These are phyloP conservation scores for Syzygium grande DNA, from an alignment of 345 rosid genomes.

Conservation along the genomic window DNA sequence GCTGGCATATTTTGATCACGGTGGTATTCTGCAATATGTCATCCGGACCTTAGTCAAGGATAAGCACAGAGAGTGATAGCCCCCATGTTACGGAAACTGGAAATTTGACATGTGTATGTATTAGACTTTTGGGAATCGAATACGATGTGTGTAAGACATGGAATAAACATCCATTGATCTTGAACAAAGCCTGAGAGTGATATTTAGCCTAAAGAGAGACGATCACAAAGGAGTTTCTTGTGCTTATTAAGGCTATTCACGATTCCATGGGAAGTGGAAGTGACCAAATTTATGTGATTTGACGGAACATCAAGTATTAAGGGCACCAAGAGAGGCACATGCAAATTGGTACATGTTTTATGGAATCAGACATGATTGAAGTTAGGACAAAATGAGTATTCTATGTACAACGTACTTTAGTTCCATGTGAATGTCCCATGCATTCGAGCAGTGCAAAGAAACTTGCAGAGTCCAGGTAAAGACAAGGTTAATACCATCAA, in stretches of 20 bases:
- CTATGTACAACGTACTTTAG: neutral
- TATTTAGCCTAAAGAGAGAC: neutral
- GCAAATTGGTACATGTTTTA: neutral
- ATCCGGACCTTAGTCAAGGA: constrained; percentile 44
- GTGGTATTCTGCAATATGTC: constrained; percentile 55
- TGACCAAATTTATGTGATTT: neutral
- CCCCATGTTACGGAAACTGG: neutral
- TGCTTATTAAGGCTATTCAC: neutral
- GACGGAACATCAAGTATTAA: neutral
- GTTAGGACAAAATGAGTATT: neutral
- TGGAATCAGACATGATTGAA: neutral
- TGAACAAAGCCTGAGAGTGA: neutral
- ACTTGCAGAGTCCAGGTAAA: neutral
- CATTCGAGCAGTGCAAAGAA: neutral
- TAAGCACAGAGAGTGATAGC: neutral
- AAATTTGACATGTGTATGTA: neutral
- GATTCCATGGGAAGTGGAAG: neutral
- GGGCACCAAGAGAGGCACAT: neutral
- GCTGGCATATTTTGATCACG: constrained; percentile 52
- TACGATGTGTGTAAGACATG: neutral
- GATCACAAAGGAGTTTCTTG: neutral
- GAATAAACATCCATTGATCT: neutral
- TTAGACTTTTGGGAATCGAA: neutral
- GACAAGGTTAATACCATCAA: neutral
- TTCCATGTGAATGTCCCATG: neutral